Percentiles rank a stretch among this genome's conserved stretches.
Evolutionary conservation across 129 eudicot species (phyloP).

Genomic region (Chrysanthemum lavandulifolium): DNA sequence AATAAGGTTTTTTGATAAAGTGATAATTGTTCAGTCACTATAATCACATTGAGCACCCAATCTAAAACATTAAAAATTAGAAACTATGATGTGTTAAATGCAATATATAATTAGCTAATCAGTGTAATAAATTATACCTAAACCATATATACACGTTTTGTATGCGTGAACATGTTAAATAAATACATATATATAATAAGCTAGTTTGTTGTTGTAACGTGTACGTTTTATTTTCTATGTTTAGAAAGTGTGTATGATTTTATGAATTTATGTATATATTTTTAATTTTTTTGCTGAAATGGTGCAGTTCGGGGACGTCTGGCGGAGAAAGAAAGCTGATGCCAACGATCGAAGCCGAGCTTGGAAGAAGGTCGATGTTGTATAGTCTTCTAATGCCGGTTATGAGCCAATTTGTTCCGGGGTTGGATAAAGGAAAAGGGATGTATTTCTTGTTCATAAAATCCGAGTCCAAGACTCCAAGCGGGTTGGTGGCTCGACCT

Average conservation of each 20-base stretch:
- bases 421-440: slow-evolving; percentile 78
- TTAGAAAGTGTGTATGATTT: neutral
- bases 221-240: no score
- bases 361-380: slow-evolving; percentile 57
- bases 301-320: slow-evolving; percentile 77
- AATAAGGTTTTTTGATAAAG: no score
- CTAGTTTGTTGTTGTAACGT: no score
- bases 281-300: slow-evolving; percentile 1
- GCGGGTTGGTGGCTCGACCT: slow-evolving; percentile 76
- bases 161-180: no score
- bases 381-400: slow-evolving; percentile 76
- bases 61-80: no score
- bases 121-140: no score
- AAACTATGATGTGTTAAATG: no score
- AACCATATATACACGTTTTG: no score
- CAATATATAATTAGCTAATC: no score
- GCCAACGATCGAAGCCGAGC: slow-evolving; percentile 81
- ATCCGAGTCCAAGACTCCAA: slow-evolving; percentile 71
- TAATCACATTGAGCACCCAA: no score
- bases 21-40: no score
- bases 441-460: slow-evolving; percentile 80
- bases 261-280: neutral
- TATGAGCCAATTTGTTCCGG: slow-evolving; percentile 71
- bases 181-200: no score
- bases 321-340: slow-evolving; percentile 85